phyloP scores from a whole-genome alignment of 768 basidiomycete genomes.

The Paxillus ammoniavirescens region DNA sequence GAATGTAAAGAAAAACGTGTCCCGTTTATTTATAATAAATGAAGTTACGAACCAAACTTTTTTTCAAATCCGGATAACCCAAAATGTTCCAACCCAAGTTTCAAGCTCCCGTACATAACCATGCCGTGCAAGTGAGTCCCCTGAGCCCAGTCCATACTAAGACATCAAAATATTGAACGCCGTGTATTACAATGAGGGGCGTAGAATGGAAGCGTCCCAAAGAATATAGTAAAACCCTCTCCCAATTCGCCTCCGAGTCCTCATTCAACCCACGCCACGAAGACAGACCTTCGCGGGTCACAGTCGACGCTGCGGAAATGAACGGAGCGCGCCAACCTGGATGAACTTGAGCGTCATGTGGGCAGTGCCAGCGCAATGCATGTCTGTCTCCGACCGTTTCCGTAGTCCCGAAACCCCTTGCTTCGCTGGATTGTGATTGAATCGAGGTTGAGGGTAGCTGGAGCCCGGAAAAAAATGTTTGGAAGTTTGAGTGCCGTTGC shows the following conservation, averaged over 20 bases:
- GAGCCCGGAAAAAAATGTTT: not conserved
- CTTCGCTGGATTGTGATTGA: not conserved
- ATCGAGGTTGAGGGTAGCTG: not conserved
- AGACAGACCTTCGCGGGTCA: constrained; percentile 22
- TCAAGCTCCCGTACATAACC: too few relatives aligned
- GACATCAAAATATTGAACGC: not conserved
- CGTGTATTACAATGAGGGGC: constrained; percentile 6
- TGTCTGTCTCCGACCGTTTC: not conserved
- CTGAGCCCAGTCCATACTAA: not conserved
- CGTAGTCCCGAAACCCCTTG: not conserved
- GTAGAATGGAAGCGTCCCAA: constrained; percentile 1
- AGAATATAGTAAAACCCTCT: constrained; percentile 4
- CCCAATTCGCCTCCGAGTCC: not conserved
- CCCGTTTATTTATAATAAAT: not conserved
- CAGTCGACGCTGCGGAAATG: constrained; percentile 28
- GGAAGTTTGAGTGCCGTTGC: not conserved
- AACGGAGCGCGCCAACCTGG: not conserved
- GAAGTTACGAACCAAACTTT: constrained; percentile 20
- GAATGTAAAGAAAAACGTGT: too few relatives aligned
- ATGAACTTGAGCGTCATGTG: not conserved
- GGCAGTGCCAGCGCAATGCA: too few relatives aligned
- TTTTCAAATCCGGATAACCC: not conserved
- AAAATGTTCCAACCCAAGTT: too few relatives aligned
- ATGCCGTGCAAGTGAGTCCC: not conserved
- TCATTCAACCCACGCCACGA: not conserved